These are phyloP conservation scores for Discostella stelligeroides DNA, from an alignment of 108 stramenopile species.

Conservation along the genomic window DNA sequence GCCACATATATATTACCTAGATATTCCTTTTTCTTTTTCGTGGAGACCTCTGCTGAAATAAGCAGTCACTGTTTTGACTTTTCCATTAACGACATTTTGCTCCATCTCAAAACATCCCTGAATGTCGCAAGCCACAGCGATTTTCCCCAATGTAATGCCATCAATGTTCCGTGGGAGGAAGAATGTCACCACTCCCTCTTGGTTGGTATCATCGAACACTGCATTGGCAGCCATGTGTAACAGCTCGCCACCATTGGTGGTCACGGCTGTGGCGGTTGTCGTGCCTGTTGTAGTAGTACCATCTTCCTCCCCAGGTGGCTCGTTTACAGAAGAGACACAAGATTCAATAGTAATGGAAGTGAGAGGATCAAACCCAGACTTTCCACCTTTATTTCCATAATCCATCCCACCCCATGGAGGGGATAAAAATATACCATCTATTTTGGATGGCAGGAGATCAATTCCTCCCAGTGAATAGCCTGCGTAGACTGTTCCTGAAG, in stretches of 20 bases:
- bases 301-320: not conserved
- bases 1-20: too few relatives aligned
- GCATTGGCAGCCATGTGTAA: conserved; percentile 51
- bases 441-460: conserved; percentile 57
- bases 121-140: conserved; percentile 51
- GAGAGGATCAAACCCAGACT: conserved; percentile 31
- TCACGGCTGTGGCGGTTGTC: conserved; percentile 9
- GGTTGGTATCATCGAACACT: conserved; percentile 20
- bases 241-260: conserved; percentile 57
- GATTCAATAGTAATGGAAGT: conserved; percentile 35
- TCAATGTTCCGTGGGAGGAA: conserved; percentile 78
- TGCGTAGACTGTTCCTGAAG: not conserved
- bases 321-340: conserved; percentile 8
- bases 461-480: conserved; percentile 60
- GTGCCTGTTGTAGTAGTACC: not conserved
- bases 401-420: conserved; percentile 89
- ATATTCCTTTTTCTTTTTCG: too few relatives aligned
- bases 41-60: conserved; percentile 55
- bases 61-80: conserved; percentile 79
- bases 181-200: conserved; percentile 49
- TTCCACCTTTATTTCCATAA: conserved; percentile 60
- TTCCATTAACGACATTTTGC: conserved; percentile 77
- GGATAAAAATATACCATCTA: conserved; percentile 74
- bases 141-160: conserved; percentile 54
- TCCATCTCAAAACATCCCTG: conserved; percentile 65